phyloP scores from a whole-genome alignment of 192 early-diverging fungal species.

The Coemansia sp. region DNA sequence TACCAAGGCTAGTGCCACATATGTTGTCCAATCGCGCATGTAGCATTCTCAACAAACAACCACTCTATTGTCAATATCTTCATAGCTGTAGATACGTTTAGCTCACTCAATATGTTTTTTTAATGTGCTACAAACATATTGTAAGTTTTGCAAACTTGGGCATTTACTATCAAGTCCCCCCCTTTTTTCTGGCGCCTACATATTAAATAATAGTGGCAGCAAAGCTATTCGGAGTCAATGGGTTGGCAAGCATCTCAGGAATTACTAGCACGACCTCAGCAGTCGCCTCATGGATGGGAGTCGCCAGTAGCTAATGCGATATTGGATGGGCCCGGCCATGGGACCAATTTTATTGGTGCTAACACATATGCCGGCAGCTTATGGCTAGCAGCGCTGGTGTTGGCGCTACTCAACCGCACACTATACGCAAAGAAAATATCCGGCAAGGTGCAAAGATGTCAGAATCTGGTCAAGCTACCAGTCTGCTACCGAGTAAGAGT shows the following conservation, averaged over 20 bases:
- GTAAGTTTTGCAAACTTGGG: background rate
- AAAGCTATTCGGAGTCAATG: slow-evolving; percentile 40
- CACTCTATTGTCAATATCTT: background rate
- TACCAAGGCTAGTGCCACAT: background rate
- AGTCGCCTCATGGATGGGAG: slow-evolving; percentile 38
- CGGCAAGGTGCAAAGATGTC: slow-evolving; percentile 1
- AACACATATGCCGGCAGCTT: slow-evolving; percentile 34
- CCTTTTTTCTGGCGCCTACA: background rate
- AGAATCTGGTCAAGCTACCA: slow-evolving; percentile 10
- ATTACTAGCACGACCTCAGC: slow-evolving; percentile 34
- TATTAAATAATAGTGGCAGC: slow-evolving; percentile 16
- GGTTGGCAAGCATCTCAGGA: slow-evolving; percentile 38
- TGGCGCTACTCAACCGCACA: slow-evolving; percentile 25
- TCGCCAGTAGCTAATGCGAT: slow-evolving; percentile 31
- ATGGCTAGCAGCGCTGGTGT: slow-evolving; percentile 24
- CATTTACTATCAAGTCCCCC: background rate
- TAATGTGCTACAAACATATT: background rate
- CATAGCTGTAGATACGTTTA: background rate
- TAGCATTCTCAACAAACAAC: background rate
- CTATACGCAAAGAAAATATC: slow-evolving; percentile 19
- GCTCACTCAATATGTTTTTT: background rate
- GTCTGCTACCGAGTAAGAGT: slow-evolving; percentile 44
- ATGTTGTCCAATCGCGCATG: background rate
- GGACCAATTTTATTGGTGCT: slow-evolving; percentile 24
- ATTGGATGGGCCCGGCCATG: slow-evolving; percentile 24